Evolutionary conservation across 352 stramenopile species (phyloP), one percentile per base, ranked within the genome.

Genomic region (Phytophthora fragariae): DNA sequence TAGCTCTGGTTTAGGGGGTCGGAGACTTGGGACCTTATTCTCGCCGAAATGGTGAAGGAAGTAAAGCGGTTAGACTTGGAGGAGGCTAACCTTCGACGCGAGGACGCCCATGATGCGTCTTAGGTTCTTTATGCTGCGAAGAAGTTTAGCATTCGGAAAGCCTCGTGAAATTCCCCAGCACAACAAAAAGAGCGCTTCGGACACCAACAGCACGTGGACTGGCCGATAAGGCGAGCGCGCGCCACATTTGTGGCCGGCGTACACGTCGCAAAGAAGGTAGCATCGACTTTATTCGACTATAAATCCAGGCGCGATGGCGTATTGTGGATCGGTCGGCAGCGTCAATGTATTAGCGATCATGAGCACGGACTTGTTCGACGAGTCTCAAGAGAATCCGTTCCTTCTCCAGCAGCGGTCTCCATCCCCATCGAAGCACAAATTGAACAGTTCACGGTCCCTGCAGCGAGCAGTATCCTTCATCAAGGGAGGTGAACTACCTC

Each of bases 321-420:
- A 92, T 67, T 90, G 78, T 50, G 85, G 83, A 47, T 70, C 85
- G 14, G 85, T 92, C 50, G 83, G 85, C 53, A 91, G 75, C 54
- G 85, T 92, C 11, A 91, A 90, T 44, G 83, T 92, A 65, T 64
- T 91, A 54, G 76, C 87, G 56, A 83, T 91, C 55, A 84, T 90
- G 76, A 91, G 83, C 75, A 88, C 80, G 1, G 85, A 92, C 29
- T 63, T 92, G 57, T 92, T 92, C 49, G 85, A 92, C 52, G 85
- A 92, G 65, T 80, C 81, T 62, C 85, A 92, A 68, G 85, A 92
- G 70, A 92, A 92, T 61, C 85, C 85, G 21, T 89, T 85, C 62
- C 66, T 92, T 33, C 81, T 92, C 41, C 68, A 83, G 37, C 60
- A 75, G 49, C 46, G 55, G 15, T 70, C 68, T n/a, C 62, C 57